Base-by-base conservation (phyloP, 345 rosid species). In the Dipteronia dyeriana region DNA sequence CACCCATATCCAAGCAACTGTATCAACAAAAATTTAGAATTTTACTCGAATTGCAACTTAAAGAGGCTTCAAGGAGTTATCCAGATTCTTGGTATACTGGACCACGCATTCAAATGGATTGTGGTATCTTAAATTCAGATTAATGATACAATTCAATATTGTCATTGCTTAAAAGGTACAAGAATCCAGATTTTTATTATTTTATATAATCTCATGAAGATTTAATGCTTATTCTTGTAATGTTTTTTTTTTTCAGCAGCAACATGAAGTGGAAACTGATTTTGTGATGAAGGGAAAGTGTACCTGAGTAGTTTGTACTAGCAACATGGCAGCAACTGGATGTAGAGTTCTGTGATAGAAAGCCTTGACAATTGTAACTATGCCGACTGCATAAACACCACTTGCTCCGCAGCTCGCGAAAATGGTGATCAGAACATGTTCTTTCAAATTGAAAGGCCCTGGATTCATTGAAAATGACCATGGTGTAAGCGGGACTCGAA, bases 1-100 rank as follows among this genome's bases (percentile, higher is more conserved):
- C 90, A 94, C 41, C 96, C 96, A 84, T 92, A 91, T 14, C 97
- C 94, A 78, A 94, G 88, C 83, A 94, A 60, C 97, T 92, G 90
- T 66, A 74, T 75, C 47, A 41, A 80, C 38, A 26, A 17, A 61
- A 53, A 1, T 41, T 39, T 7, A 11, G 19, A 41, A 56, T 8
- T 56, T 56, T 34, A 34, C 61, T n/a, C 7, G 61, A 56, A 56
- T 56, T 56, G 61, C 61, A n/a, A 56, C 7, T 56, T 56, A 56
- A 41, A 7, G 49, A 9, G 49, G 49, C 14, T 9, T 45, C 14
- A 45, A 10, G 49, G 3, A 45, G 10, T 9, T 45, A 41, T 45
- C 49, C 49, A 41, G 11, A 9, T 41, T 41, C 45, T 41, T 41
- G 9, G 2, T 9, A 41, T 41, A 41, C 45, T 7, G 45, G 9